A percentile compares a stretch with the other conserved stretches of the same genome.
phyloP scores from a whole-genome alignment of 345 rosid species.

The Brassica incana region DNA sequence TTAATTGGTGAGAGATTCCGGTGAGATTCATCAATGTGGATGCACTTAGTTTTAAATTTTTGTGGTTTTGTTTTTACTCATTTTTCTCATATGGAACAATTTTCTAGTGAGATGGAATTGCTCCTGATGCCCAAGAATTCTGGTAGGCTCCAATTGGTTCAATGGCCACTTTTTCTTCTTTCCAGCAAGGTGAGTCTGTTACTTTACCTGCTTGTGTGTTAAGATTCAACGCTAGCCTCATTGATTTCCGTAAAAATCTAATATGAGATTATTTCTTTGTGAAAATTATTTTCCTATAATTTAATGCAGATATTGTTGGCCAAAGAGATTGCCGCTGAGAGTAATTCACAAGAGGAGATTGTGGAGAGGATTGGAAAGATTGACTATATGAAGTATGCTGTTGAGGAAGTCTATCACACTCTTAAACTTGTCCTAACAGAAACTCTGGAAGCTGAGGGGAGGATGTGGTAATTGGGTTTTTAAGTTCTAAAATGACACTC shows the following conservation, averaged over 20 bases:
- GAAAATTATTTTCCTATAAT: not conserved
- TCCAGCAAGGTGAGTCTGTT: constrained; percentile 78
- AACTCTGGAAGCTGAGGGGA: constrained; percentile 84
- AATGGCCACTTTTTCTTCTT: constrained; percentile 99
- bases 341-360: constrained; percentile 74
- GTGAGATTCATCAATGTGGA: too few relatives aligned
- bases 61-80: not conserved
- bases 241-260: not conserved
- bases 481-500: constrained; percentile 6
- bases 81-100: constrained; percentile 10
- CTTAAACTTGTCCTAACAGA: constrained; percentile 66
- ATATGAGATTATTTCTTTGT: not conserved
- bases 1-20: too few relatives aligned
- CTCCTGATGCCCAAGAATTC: constrained; percentile 95
- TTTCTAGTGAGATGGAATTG: constrained; percentile 82
- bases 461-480: constrained; percentile 61
- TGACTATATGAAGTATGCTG: constrained; percentile 94
- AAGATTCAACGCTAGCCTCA: too few relatives aligned
- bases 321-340: constrained; percentile 80
- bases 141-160: constrained; percentile 73
- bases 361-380: constrained; percentile 79
- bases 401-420: constrained; percentile 74
- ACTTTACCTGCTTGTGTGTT: not conserved
- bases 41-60: not conserved
- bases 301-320: constrained; percentile 73